These are phyloP conservation scores for Cercospora sp. DNA, from an alignment of 2,329 filamentous ascomycete species.

Conservation along the genomic window DNA sequence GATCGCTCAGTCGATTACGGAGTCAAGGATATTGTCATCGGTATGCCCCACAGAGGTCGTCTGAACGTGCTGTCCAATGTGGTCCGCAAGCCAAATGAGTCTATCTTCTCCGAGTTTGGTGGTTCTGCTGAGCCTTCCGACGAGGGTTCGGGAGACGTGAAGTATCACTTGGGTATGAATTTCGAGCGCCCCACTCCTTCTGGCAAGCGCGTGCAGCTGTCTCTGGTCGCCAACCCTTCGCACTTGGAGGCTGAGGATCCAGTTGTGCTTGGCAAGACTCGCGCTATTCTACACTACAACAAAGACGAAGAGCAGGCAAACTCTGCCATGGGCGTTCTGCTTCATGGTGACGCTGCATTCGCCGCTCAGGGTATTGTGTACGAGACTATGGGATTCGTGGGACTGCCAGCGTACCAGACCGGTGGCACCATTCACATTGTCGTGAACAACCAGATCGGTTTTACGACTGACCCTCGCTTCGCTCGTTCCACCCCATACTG, in stretches of 20 bases:
- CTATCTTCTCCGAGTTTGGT: constrained; percentile 97
- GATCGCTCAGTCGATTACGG: constrained; percentile 98
- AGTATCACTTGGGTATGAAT: constrained; percentile 99
- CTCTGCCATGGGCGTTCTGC: constrained; percentile 90
- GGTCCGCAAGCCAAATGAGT: constrained; percentile 98
- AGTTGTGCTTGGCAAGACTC: constrained; percentile 94
- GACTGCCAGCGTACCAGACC: constrained; percentile 92
- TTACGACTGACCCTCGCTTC: constrained; percentile 97
- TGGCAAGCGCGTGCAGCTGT: constrained; percentile 98
- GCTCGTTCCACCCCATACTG: constrained; percentile 97
- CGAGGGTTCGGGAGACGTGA: constrained; percentile 97
- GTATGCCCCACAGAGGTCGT: constrained; percentile 98
- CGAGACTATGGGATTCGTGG: constrained; percentile 97
- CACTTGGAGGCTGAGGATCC: constrained; percentile 98
- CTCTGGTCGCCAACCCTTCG: constrained; percentile 95
- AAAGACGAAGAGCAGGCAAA: constrained; percentile 86
- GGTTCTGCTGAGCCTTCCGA: constrained; percentile 84
- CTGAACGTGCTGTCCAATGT: constrained; percentile 98
- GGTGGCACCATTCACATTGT: constrained; percentile 96
- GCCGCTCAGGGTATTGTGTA: constrained; percentile 97
- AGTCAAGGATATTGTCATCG: constrained; percentile 98
- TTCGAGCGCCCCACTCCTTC: constrained; percentile 98
- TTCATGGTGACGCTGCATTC: constrained; percentile 97
- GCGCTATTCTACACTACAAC: constrained; percentile 98
- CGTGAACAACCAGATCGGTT: constrained; percentile 99